Percentiles rank a stretch among this genome's conserved stretches.
These are phyloP conservation scores for Metarhizium guizhouense DNA, from an alignment of 2,329 filamentous ascomycete genomes.

Conservation along the genomic window DNA sequence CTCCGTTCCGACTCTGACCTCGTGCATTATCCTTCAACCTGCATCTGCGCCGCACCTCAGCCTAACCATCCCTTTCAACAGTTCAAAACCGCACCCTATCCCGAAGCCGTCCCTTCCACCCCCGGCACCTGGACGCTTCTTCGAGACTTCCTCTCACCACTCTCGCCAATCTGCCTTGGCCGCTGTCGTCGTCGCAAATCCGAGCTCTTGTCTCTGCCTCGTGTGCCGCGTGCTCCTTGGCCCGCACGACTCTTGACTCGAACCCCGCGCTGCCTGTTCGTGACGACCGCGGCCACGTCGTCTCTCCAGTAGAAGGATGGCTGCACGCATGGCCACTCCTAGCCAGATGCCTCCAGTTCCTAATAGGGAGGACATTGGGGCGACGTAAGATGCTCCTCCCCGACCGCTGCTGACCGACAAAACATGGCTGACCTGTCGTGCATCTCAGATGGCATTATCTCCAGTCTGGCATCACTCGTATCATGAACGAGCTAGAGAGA, in stretches of 20 bases:
- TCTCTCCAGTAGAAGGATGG: constrained; percentile 15
- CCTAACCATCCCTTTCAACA: not conserved
- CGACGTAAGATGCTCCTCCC: constrained; percentile 30
- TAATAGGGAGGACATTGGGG: constrained; percentile 51
- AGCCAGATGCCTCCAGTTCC: constrained; percentile 47
- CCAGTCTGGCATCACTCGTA: constrained; percentile 77
- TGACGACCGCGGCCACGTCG: not conserved
- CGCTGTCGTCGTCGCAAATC: not conserved
- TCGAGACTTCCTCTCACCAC: not conserved
- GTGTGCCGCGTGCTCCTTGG: not conserved
- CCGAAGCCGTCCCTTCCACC: not conserved
- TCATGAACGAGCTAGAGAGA: constrained; percentile 86
- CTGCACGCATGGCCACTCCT: constrained; percentile 24
- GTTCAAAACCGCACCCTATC: not conserved
- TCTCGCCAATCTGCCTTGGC: not conserved
- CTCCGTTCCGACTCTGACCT: not conserved
- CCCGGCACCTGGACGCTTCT: not conserved
- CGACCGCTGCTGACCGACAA: not conserved
- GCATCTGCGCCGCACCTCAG: not conserved
- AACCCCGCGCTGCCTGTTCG: constrained; percentile 4
- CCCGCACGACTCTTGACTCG: not conserved
- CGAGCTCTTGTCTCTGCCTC: not conserved
- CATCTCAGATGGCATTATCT: constrained; percentile 74
- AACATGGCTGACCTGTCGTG: not conserved
- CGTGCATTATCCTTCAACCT: not conserved